Evolutionary conservation across 2,329 filamentous ascomycete species (phyloP), one percentile per base, ranked within the genome.

Genomic region (Keithomyces neogunnii): DNA sequence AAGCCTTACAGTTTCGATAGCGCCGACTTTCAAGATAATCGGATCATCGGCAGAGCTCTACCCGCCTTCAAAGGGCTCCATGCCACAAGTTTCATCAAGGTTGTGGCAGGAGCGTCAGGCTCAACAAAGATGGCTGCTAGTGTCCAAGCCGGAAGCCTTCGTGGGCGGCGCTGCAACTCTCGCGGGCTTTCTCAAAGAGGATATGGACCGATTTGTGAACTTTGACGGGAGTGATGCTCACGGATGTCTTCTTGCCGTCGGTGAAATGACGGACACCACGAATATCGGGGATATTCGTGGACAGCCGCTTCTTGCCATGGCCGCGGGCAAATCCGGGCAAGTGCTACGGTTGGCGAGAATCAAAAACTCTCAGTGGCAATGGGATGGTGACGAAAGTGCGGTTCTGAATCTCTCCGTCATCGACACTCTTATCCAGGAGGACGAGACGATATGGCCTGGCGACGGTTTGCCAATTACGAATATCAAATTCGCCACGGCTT

Each of bases 271-370:
- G 2, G 69, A 80, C 55, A 54, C 66, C 19, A 70, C 66, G 39
- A 51, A 64, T 19, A 57, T 60, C 3, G 58, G 51, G 31, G 60
- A 49, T 33, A 45, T 57, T 33, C 56, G 51, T 1, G 63, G 60
- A 13, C 63, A 64, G 10, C 65, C 69, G 2, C 63, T 69, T 57
- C 70, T 75, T 54, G 78, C 70, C 55, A 75, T 69, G 59, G 74
- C 69, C 4, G 69, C 75, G 2, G 85, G 85, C n/a, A 72, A 75
- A 47, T 75, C 73, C 11, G 79, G 81, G 1, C 77, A 84, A 56
- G 66, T 78, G 1, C 66, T 89, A 8, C 77, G 78, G 2, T 60
- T 89, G 2, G 64, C 75, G 4, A 69, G 71, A 5, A 63, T 84
- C 3, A 69, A 72, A 3, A 63, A 73, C 28, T 74, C 80, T 46